Evolutionary conservation across 805 yeast species (phyloP).

Genomic region (Nakazawaea wickerhamii): DNA sequence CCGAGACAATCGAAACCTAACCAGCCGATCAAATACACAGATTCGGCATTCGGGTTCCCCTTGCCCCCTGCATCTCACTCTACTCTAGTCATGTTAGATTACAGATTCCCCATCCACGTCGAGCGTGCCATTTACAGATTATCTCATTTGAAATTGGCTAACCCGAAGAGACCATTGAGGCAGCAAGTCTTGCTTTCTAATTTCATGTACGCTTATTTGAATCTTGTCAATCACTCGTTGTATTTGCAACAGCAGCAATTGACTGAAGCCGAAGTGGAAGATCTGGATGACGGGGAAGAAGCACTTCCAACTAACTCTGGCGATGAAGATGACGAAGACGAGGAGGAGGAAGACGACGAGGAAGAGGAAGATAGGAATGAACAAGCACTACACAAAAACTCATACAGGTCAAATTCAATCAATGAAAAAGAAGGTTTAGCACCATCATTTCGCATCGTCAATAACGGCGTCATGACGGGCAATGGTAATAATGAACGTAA

Average conservation of each 20-base stretch:
- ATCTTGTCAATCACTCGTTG: constrained; percentile 86
- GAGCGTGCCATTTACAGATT: constrained; percentile 93
- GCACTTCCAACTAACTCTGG: too few relatives aligned
- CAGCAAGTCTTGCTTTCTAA: constrained; percentile 92
- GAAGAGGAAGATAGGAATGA: constrained; percentile 8
- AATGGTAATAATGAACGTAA: constrained; percentile 3
- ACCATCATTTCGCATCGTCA: constrained; percentile 14
- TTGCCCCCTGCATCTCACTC: constrained; percentile 75
- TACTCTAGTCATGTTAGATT: constrained; percentile 74
- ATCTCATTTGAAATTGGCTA: constrained; percentile 89
- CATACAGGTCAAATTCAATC: neutral
- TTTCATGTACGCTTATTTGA: constrained; percentile 96
- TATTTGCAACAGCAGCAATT: constrained; percentile 56
- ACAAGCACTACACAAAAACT: neutral
- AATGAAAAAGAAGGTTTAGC: constrained; percentile 11
- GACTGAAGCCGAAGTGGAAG: constrained; percentile 8
- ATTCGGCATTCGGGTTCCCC: constrained; percentile 85
- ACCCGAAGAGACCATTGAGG: constrained; percentile 82
- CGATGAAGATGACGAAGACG: constrained; percentile 6
- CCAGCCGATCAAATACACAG: constrained; percentile 57
- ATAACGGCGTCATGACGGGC: constrained; percentile 11
- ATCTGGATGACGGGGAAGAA: neutral
- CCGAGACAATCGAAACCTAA: constrained; percentile 39
- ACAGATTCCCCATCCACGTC: constrained; percentile 88
- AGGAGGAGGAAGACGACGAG: constrained; percentile 10